These are phyloP conservation scores for Rubus idaeus DNA, from an alignment of 306 rosid genomes.

Conservation along the genomic window DNA sequence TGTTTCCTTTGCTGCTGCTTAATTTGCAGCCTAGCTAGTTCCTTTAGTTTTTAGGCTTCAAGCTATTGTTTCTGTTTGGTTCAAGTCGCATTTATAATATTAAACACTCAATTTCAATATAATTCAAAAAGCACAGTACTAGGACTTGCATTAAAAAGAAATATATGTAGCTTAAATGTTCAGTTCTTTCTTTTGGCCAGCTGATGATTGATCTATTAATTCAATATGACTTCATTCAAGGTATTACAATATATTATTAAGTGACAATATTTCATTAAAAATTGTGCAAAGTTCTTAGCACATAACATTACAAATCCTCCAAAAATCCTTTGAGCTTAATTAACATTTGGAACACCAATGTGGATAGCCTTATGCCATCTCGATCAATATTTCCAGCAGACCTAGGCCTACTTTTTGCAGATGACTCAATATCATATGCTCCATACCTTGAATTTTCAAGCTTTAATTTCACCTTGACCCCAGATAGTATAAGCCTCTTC, in stretches of 20 bases:
- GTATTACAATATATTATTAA: neutral
- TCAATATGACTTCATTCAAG: neutral
- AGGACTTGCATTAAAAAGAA: neutral
- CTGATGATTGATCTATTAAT: neutral
- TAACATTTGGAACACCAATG: neutral
- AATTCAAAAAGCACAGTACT: neutral
- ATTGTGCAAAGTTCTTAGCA: neutral
- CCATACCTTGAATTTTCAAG: slow-evolving; percentile 20
- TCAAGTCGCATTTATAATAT: neutral
- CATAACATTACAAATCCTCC: neutral
- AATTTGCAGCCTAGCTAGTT: too few relatives aligned
- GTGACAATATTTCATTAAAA: slow-evolving; percentile 1
- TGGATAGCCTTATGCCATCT: slow-evolving; percentile 17
- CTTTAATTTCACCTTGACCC: slow-evolving; percentile 49
- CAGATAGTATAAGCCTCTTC: slow-evolving; percentile 51
- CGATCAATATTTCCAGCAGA: slow-evolving; percentile 26
- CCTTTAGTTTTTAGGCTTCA: too few relatives aligned
- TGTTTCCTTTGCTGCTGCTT: too few relatives aligned
- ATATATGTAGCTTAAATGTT: neutral
- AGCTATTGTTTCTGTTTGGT: too few relatives aligned
- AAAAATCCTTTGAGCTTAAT: neutral
- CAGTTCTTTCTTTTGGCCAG: neutral
- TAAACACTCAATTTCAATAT: neutral
- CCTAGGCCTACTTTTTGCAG: neutral
- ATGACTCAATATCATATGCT: slow-evolving; percentile 12